phyloP scores from a whole-genome alignment of 495 filamentous ascomycete species.

The Pyrenula aspistea region DNA sequence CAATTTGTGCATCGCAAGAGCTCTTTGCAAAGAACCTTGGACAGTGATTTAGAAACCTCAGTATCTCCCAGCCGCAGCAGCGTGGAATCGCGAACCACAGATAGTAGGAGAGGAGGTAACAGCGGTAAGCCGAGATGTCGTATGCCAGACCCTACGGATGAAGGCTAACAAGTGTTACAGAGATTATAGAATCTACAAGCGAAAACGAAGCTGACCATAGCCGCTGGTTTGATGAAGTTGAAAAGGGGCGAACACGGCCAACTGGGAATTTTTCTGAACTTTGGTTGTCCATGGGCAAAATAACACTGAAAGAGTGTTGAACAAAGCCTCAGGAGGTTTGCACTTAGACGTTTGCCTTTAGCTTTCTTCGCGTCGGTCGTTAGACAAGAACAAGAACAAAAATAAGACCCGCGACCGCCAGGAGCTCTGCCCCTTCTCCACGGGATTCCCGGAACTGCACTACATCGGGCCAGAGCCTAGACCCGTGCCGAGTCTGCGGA shows the following conservation, averaged over 20 bases:
- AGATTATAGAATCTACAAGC: not conserved
- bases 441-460: no score
- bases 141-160: not conserved
- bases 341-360: no score
- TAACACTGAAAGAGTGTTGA: not conserved
- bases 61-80: not conserved
- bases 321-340: no score
- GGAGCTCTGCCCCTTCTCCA: no score
- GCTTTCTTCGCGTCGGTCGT: no score
- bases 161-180: not conserved
- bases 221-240: not conserved
- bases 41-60: not conserved
- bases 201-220: not conserved
- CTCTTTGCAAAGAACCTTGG: not conserved
- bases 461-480: no score
- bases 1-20: not conserved
- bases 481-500: no score
- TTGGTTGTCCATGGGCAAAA: not conserved
- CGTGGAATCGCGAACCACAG: not conserved
- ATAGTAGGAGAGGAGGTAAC: not conserved
- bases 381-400: no score
- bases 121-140: not conserved
- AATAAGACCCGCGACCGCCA: no score
- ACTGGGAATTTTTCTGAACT: not conserved
- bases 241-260: not conserved